phyloP scores from a whole-genome alignment of 2,329 filamentous ascomycete species.

The Podosphaera fusca region DNA sequence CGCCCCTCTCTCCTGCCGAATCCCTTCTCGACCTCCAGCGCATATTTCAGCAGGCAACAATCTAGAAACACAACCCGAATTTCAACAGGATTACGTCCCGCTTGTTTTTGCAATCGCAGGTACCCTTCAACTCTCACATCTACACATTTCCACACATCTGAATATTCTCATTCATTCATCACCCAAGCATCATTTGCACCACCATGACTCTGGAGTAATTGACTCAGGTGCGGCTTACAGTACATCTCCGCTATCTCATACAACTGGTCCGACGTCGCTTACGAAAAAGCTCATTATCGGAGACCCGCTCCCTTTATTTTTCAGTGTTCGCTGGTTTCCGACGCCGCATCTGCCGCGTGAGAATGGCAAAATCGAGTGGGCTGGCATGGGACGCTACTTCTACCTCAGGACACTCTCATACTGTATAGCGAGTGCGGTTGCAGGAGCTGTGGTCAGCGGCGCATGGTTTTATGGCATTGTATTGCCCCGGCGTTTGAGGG shows the following conservation, averaged over 20 bases:
- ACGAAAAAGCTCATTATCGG: conserved; percentile 59
- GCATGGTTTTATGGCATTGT: conserved; percentile 39
- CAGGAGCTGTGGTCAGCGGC: conserved; percentile 28
- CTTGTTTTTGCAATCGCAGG: conserved; percentile 76
- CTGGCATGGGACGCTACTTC: conserved; percentile 38
- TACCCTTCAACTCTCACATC: conserved; percentile 66
- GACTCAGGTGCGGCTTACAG: conserved; percentile 77
- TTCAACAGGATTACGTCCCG: conserved; percentile 45
- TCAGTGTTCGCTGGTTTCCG: conserved; percentile 74
- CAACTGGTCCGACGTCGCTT: conserved; percentile 22
- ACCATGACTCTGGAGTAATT: conserved; percentile 51
- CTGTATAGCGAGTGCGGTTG: conserved; percentile 32
- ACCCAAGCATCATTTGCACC: conserved; percentile 37
- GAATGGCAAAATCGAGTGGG: conserved; percentile 42
- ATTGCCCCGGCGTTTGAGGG: conserved; percentile 22
- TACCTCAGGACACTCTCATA: conserved; percentile 42
- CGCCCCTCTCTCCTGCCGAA: conserved; percentile 73
- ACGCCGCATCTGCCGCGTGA: conserved; percentile 44
- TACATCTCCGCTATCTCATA: conserved; percentile 44
- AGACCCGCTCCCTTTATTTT: conserved; percentile 54
- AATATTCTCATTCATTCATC: conserved; percentile 61
- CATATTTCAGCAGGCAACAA: conserved; percentile 22
- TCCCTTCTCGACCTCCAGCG: conserved; percentile 50
- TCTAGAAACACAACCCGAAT: conserved; percentile 13
- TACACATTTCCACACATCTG: conserved; percentile 74